These are phyloP conservation scores for Esteya vermicola DNA, from an alignment of 2,329 filamentous ascomycete species.

Conservation along the genomic window DNA sequence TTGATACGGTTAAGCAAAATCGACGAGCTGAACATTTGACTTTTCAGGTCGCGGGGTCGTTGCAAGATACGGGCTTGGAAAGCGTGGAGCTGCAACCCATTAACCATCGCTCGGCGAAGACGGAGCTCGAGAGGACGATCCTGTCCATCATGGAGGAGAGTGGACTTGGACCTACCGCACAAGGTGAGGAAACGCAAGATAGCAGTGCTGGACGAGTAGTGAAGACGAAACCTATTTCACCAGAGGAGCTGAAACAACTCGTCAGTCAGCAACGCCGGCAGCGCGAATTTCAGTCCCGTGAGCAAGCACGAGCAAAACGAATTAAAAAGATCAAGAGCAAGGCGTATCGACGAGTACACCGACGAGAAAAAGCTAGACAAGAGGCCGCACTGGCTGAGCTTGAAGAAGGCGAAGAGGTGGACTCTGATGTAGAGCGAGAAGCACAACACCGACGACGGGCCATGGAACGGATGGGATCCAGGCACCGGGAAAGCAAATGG, in stretches of 20 bases:
- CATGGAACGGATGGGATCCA: slow-evolving; percentile 70
- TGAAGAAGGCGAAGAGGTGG: slow-evolving; percentile 49
- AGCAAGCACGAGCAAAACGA: slow-evolving; percentile 76
- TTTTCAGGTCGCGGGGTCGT: slow-evolving; percentile 70
- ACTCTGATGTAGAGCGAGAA: slow-evolving; percentile 52
- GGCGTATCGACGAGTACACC: slow-evolving; percentile 80
- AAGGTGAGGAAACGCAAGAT: slow-evolving; percentile 23
- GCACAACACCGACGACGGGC: slow-evolving; percentile 60
- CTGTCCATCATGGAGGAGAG: slow-evolving; percentile 82
- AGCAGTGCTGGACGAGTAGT: slow-evolving; percentile 16
- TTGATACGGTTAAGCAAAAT: slow-evolving; percentile 89
- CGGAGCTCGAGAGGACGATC: slow-evolving; percentile 74
- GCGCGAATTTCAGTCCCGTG: slow-evolving; percentile 74
- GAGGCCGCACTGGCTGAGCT: slow-evolving; percentile 35
- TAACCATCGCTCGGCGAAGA: slow-evolving; percentile 49
- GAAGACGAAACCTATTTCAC: slow-evolving; percentile 43
- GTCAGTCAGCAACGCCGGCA: slow-evolving; percentile 63
- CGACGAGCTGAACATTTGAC: slow-evolving; percentile 78
- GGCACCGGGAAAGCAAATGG: slow-evolving; percentile 84
- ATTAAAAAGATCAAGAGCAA: slow-evolving; percentile 99
- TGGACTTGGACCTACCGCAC: slow-evolving; percentile 45
- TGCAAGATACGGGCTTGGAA: slow-evolving; percentile 43
- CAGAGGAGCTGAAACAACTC: slow-evolving; percentile 56
- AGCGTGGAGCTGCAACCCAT: slow-evolving; percentile 45
- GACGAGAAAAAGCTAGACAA: slow-evolving; percentile 50